Percentiles rank a stretch among this genome's conserved stretches.
Evolutionary conservation across 1,284 basidiomycete genomes (phyloP).

Genomic region (Acaromyces ingoldii): DNA sequence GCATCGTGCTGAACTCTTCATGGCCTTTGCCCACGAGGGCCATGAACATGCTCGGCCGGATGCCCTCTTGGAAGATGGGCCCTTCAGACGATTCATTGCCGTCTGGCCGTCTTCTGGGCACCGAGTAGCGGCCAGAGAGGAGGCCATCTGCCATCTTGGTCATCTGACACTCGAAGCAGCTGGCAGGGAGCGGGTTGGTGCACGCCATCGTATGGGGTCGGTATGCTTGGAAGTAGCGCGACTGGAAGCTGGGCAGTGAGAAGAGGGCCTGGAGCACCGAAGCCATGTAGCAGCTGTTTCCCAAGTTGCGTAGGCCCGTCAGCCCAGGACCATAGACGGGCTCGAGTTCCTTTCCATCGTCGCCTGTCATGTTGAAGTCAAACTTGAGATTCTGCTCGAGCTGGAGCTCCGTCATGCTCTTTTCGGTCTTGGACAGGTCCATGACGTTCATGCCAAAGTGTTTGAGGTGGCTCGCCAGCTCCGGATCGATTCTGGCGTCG

Average conservation of each 20-base stretch:
- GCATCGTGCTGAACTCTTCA: conserved; percentile 91
- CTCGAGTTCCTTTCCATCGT: conserved; percentile 79
- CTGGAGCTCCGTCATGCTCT: conserved; percentile 95
- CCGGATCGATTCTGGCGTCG: conserved; percentile 76
- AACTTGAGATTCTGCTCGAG: conserved; percentile 93
- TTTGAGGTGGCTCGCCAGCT: conserved; percentile 68
- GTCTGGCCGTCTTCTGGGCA: conserved; percentile 55
- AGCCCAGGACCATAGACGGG: conserved; percentile 83
- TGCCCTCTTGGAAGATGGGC: conserved; percentile 71
- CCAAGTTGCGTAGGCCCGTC: conserved; percentile 86
- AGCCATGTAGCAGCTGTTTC: conserved; percentile 97
- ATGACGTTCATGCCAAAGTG: conserved; percentile 83
- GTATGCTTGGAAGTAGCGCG: conserved; percentile 64
- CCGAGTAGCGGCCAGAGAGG: conserved; percentile 82
- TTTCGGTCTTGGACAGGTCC: conserved; percentile 84
- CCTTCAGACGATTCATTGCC: conserved; percentile 4
- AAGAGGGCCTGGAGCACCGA: conserved; percentile 86
- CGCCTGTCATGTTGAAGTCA: conserved; percentile 88
- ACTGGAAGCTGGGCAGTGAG: conserved; percentile 70
- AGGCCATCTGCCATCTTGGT: conserved; percentile 87
- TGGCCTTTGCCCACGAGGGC: conserved; percentile 85
- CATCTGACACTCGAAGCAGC: conserved; percentile 91
- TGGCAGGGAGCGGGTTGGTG: conserved; percentile 66
- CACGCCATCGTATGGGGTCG: conserved; percentile 65
- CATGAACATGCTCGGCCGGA: conserved; percentile 82